Conservation (phyloP, 225 moss, liverwort and hornwort species). For the Physcomitrellopsis africana region DNA sequence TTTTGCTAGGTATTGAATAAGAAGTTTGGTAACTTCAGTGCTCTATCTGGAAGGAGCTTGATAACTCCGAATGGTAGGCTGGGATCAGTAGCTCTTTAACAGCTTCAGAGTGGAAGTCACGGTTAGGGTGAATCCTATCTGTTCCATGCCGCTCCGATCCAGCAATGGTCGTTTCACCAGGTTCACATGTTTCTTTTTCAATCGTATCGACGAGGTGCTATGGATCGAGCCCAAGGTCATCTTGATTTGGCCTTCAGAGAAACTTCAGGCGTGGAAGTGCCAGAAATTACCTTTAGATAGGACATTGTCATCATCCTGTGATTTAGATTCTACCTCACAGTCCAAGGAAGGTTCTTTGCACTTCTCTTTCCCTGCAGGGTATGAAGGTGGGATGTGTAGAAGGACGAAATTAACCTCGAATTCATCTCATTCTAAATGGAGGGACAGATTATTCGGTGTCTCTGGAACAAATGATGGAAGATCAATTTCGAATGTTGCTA, state of each 20-base stretch:
- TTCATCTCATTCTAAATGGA: constrained; percentile 1
- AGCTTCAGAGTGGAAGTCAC: constrained; percentile 29
- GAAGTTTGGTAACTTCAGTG: neutral
- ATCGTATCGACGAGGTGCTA: constrained; percentile 37
- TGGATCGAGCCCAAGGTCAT: constrained; percentile 33
- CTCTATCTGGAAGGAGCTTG: constrained; percentile 16
- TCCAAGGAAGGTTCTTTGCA: constrained; percentile 24
- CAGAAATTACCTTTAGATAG: constrained; percentile 24
- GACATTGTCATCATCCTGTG: constrained; percentile 34
- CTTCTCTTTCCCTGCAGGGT: constrained; percentile 24
- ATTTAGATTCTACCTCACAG: constrained; percentile 25
- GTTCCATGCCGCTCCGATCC: constrained; percentile 54
- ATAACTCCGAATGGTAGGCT: constrained; percentile 30
- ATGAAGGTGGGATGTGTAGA: constrained; percentile 23
- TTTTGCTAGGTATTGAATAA: constrained; percentile 20
- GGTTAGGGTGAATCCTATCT: constrained; percentile 23
- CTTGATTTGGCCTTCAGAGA: constrained; percentile 27
- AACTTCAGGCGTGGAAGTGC: constrained; percentile 34
- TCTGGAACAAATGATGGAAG: constrained; percentile 27
- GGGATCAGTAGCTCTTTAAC: constrained; percentile 29
- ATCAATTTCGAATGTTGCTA: neutral
- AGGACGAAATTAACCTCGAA: constrained; percentile 8
- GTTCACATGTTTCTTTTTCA: constrained; percentile 26
- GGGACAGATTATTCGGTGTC: neutral
- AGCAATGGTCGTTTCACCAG: constrained; percentile 37